Conservation (phyloP, 371 early-diverging fungal genomes). For the Smittium mucronatum region DNA sequence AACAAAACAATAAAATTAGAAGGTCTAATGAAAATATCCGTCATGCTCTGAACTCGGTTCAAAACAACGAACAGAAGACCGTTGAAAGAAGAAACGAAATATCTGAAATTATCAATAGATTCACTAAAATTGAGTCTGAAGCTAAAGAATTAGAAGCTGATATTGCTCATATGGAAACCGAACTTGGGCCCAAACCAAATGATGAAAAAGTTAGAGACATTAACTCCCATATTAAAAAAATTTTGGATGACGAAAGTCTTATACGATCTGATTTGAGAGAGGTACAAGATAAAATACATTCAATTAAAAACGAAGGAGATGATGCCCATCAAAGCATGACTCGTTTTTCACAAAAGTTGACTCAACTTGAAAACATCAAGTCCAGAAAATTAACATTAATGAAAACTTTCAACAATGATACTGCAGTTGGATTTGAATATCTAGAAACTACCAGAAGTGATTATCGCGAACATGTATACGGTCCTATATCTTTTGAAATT, state of each 20-base stretch:
- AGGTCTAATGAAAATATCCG: not conserved
- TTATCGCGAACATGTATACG: constrained; percentile 58
- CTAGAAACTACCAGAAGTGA: constrained; percentile 41
- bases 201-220: constrained; percentile 26
- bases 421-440: constrained; percentile 47
- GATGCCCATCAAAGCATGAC: constrained; percentile 14
- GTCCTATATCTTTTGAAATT: constrained; percentile 53
- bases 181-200: constrained; percentile 23
- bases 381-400: constrained; percentile 37
- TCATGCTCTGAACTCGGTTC: constrained; percentile 6
- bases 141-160: constrained; percentile 34
- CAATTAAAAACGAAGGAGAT: constrained; percentile 22
- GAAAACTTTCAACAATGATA: constrained; percentile 33
- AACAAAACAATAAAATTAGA: not conserved
- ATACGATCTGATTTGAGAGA: constrained; percentile 9
- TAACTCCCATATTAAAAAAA: constrained; percentile 23
- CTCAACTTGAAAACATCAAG: constrained; percentile 41
- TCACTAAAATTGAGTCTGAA: constrained; percentile 27
- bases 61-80: constrained; percentile 6
- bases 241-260: constrained; percentile 4
- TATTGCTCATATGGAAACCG: constrained; percentile 36
- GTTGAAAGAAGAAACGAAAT: constrained; percentile 19
- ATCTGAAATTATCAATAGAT: constrained; percentile 25
- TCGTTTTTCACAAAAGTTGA: constrained; percentile 14
- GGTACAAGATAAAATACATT: constrained; percentile 15